A percentile compares a stretch with the other conserved stretches of the same genome.
These are phyloP conservation scores for Mycena olivaceomarginata DNA, from an alignment of 768 basidiomycete genomes.

Conservation along the genomic window DNA sequence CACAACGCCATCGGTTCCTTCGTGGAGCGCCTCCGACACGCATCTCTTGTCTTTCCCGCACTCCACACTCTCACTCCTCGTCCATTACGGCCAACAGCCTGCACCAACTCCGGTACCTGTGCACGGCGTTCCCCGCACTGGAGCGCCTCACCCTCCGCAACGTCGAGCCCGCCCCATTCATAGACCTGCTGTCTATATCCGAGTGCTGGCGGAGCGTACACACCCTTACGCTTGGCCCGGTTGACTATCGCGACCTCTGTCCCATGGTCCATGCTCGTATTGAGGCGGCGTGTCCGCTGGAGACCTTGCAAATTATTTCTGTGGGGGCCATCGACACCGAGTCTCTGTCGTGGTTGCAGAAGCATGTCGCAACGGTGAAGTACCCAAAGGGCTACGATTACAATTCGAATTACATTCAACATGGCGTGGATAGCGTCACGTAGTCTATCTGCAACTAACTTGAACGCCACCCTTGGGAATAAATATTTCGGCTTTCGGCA, in stretches of 20 bases:
- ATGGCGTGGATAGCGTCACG: conserved; percentile 24
- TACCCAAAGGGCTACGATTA: not conserved
- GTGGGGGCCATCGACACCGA: not conserved
- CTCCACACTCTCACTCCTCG: conserved; percentile 1
- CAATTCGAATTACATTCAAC: conserved; percentile 25
- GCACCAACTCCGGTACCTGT: not conserved
- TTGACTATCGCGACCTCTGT: conserved; percentile 19
- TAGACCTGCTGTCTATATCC: conserved; percentile 12
- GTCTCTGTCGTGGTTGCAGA: conserved; percentile 10
- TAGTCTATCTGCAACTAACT: conserved; percentile 19
- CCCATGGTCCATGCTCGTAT: not conserved
- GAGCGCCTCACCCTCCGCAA: conserved; percentile 7
- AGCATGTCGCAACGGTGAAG: conserved; percentile 12
- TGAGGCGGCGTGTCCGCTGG: conserved; percentile 12
- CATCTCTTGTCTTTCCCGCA: conserved; percentile 9
- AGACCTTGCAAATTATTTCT: conserved; percentile 2
- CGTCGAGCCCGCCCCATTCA: conserved; percentile 2
- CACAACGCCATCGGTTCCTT: conserved; percentile 6
- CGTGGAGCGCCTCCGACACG: not conserved
- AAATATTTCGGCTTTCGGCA: conserved; percentile 7
- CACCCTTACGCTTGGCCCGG: not conserved
- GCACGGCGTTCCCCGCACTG: conserved; percentile 16
- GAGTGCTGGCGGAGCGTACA: not conserved
- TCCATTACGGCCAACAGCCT: conserved; percentile 10
- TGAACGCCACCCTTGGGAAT: not conserved